Base-by-base conservation (phyloP, 306 rosid species). In the Citrullus mucosospermus region DNA sequence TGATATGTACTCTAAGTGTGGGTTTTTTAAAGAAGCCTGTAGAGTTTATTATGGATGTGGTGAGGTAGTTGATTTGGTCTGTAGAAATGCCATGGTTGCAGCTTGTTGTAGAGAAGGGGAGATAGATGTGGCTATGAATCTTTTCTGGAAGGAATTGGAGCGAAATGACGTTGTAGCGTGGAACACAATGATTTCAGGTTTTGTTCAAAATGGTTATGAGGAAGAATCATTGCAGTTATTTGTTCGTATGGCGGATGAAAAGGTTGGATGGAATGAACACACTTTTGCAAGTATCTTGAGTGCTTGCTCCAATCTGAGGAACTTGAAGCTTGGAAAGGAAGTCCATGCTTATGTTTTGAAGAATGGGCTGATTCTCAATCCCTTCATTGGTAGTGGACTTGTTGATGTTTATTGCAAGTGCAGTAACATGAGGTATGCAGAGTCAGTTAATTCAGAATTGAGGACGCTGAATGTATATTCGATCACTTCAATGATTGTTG, bases 1-100 rank as follows among this genome's bases (percentile, higher is more conserved):
- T 34, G 91, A 92, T 78, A 90, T 90, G 96, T 89, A 92, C 81
- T 89, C 93, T 38, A 92, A 90, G 79, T 90, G 97, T 70, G 89
- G 92, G 54, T 88, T 34, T 75, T 90, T 92, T 81, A 38, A 16
- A 54, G 92, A 90, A 32, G 91, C 91, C 2, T 78, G 72, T 76
- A 41, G 32, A 20, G 90, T 89, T 56, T 80, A 84, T 76, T 50
- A 77, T 60, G 87, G 84, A 59, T 79, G 82, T 72, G 79, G 83
- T 60, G 87, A 78, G 82, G 78, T 41, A 50, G 81, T 85, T 74
- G 92, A 89, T 81, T 78, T 80, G 62, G 92, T 92, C 80, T 82
- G 92, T 1, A 90, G 86, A 87, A 92, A 90, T 87, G 97, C 91
- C 74, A 86, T 88, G 91, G 85, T 89, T 81, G 97, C 92, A 2